Evolutionary conservation across 495 filamentous ascomycete species (phyloP).

Genomic region (Aspergillus conjunctus): DNA sequence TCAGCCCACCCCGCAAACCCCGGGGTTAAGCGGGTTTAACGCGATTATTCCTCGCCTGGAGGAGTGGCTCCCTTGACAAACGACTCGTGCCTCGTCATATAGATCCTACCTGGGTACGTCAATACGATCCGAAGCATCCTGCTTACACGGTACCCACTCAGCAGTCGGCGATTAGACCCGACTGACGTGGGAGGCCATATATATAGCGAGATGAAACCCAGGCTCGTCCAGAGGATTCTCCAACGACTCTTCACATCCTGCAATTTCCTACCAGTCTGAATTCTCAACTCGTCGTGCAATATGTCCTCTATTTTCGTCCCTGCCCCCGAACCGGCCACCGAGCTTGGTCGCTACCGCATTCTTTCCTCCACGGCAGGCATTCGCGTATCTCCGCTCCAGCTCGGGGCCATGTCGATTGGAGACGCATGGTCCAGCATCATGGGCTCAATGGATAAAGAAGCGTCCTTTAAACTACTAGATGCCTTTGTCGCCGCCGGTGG

Average conservation of each 20-base stretch:
- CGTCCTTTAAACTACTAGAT: slow-evolving; percentile 65
- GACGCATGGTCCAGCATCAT: slow-evolving; percentile 44
- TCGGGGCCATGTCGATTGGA: slow-evolving; percentile 67
- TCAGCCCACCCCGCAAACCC: too few relatives aligned
- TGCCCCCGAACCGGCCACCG: neutral
- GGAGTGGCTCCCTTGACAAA: too few relatives aligned
- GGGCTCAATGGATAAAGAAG: slow-evolving; percentile 59
- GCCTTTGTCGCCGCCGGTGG: slow-evolving; percentile 66
- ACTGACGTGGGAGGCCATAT: too few relatives aligned
- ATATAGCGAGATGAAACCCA: neutral
- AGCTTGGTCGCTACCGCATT: neutral
- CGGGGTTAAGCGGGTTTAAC: neutral
- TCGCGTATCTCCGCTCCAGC: slow-evolving; percentile 11
- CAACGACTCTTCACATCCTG: neutral
- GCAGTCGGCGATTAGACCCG: too few relatives aligned
- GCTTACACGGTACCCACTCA: too few relatives aligned
- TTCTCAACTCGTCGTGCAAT: neutral
- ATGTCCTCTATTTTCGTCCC: neutral
- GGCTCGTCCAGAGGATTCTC: too few relatives aligned
- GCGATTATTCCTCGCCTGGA: too few relatives aligned
- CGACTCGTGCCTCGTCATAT: too few relatives aligned
- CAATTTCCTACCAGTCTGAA: neutral
- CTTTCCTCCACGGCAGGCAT: neutral
- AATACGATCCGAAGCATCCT: too few relatives aligned
- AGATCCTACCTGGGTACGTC: too few relatives aligned